Base-by-base conservation (phyloP, 2,329 filamentous ascomycete species). In the Pezicula neosporulosa region DNA sequence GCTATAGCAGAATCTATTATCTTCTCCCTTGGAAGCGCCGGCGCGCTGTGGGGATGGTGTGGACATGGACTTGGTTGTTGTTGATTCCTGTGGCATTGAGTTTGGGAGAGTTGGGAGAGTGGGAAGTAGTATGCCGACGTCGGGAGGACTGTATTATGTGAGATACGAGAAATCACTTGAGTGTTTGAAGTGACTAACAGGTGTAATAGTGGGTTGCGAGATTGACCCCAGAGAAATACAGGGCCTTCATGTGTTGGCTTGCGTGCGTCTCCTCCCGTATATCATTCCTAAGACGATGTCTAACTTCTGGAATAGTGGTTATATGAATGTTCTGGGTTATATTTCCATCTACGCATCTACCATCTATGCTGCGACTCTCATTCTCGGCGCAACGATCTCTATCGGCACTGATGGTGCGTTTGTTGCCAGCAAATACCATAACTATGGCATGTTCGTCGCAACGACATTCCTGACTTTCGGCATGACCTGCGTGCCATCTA, bases 161-260 rank as follows among this genome's bases (percentile, higher is more conserved):
- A 51, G 59, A 50, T 35, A 9, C 47, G 5, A 35, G 19, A 36
- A 18, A 15, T 18, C 24, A 43, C 6, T 42, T 30, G 6, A 30
- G 28, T 7, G 28, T 12, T 30, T 8, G 28, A 8, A 30, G 45
- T 44, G 36, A 15, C 47, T 57, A 39, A 57, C 38, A 28, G 48
- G 30, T 8, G 21, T 24, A 21, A 19, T 46, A 64, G 63, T 66
- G 64, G 64, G 64, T 66, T 42, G 64, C 64, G 50, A 55, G 56
- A 21, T 53, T 66, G 18, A 65, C 64, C 6, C 63, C 64, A n/a
- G 44, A 54, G 2, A 45, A 52, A 18, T 57, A 63, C 39, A 56
- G 64, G 46, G 62, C 63, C 3, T 63, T 66, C 37, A 64, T 66
- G 63, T 66, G 63, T 45, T 66, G 64, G 64, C 59, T 66, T 48